phyloP scores from a whole-genome alignment of 2,329 filamentous ascomycete species.

The Epichloe sibirici region DNA sequence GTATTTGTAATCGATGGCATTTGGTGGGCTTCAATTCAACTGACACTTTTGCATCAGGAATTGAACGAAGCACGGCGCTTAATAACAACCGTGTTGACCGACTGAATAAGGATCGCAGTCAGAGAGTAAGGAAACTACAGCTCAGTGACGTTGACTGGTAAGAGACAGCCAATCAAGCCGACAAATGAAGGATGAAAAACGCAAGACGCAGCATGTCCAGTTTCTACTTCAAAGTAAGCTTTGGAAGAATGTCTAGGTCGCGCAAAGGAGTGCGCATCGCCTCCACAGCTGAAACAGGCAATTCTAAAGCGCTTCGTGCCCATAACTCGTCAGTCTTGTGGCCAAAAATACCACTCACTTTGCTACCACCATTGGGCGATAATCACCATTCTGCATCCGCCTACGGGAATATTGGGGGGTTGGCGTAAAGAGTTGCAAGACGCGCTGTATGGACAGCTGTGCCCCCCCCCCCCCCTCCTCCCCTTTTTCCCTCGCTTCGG shows the following conservation, averaged over 20 bases:
- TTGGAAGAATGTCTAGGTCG: background rate
- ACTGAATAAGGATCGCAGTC: slow-evolving; percentile 52
- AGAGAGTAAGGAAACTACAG: slow-evolving; percentile 81
- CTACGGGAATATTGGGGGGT: background rate
- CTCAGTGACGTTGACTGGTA: slow-evolving; percentile 98
- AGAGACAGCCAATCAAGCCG: background rate
- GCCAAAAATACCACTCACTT: background rate
- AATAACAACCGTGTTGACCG: slow-evolving; percentile 46
- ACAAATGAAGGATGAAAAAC: background rate
- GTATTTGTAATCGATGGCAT: slow-evolving; percentile 35
- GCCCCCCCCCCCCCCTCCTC: background rate
- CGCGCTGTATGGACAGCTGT: background rate
- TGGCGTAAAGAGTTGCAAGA: no score
- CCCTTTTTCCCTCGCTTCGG: background rate
- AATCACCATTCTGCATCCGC: background rate
- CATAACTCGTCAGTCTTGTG: background rate
- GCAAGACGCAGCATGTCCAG: background rate
- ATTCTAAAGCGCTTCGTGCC: background rate
- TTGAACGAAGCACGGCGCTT: slow-evolving; percentile 36
- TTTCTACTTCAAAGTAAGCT: background rate
- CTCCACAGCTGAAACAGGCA: background rate
- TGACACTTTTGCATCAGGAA: slow-evolving; percentile 24
- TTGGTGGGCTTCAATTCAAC: background rate
- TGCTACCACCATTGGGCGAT: background rate
- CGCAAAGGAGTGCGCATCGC: background rate